Percentiles rank a stretch among this genome's conserved stretches.
Conservation (phyloP, 371 early-diverging fungal genomes). For the Syncephalastrum contaminatum region DNA sequence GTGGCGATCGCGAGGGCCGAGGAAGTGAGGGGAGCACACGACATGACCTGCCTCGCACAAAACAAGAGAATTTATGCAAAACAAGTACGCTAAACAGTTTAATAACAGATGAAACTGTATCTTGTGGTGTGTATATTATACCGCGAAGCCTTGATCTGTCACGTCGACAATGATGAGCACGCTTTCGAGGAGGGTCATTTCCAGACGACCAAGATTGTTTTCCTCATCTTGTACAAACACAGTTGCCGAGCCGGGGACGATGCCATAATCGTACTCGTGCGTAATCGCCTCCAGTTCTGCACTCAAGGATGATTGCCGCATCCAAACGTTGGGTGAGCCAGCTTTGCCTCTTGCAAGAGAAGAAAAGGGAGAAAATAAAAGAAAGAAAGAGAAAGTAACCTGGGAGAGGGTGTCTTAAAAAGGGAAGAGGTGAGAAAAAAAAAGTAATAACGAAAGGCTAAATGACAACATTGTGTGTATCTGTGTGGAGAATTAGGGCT, state of each 20-base stretch:
- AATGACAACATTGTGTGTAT: too few species aligned
- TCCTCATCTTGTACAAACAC: conserved; percentile 39
- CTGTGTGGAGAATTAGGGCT: too few species aligned
- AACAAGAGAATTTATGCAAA: neutral
- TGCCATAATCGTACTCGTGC: conserved; percentile 37
- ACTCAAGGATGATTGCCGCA: conserved; percentile 11
- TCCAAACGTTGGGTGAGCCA: too few species aligned
- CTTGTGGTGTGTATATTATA: neutral
- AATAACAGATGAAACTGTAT: too few species aligned
- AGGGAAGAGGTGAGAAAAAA: too few species aligned
- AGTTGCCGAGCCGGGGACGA: conserved; percentile 46
- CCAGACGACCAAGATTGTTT: conserved; percentile 28
- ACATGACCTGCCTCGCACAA: conserved; percentile 20
- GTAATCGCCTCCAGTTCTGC: conserved; percentile 23
- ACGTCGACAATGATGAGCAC: conserved; percentile 41
- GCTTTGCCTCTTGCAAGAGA: conserved; percentile 1
- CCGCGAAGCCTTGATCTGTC: conserved; percentile 33
- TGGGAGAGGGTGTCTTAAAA: neutral
- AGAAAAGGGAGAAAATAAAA: neutral
- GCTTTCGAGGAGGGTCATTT: conserved; percentile 39
- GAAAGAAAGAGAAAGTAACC: conserved; percentile 1
- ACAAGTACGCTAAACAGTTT: too few species aligned
- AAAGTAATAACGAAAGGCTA: too few species aligned
- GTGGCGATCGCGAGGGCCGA: conserved; percentile 17
- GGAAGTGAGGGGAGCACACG: conserved; percentile 29